Percentiles rank a stretch among this genome's conserved stretches.
These are phyloP conservation scores for Verticillium albo-atrum DNA, from an alignment of 2,329 filamentous ascomycete species.

Conservation along the genomic window DNA sequence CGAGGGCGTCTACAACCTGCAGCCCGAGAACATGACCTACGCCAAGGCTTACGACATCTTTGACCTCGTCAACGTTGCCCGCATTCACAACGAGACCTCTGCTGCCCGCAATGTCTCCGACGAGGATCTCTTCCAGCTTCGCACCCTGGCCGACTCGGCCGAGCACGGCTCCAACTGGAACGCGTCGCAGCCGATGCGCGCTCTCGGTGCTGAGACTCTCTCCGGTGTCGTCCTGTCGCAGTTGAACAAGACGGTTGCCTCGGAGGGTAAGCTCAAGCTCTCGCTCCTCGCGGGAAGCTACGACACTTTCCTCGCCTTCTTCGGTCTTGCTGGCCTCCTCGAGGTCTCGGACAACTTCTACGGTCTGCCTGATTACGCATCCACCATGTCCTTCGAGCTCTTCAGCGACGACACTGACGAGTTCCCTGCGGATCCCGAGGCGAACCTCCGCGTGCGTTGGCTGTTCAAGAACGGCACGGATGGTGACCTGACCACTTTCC, in stretches of 20 bases:
- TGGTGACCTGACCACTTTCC: constrained; percentile 20
- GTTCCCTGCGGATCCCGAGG: constrained; percentile 21
- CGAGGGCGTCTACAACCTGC: constrained; percentile 24
- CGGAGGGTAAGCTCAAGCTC: constrained; percentile 26
- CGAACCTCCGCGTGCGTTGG: constrained; percentile 23
- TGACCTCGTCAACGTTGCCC: constrained; percentile 29
- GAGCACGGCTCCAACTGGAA: constrained; percentile 27
- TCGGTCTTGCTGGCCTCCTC: constrained; percentile 21
- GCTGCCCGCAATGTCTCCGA: constrained; percentile 23
- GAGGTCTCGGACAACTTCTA: constrained; percentile 21
- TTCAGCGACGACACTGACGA: constrained; percentile 16
- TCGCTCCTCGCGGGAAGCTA: constrained; percentile 28
- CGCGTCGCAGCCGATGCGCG: constrained; percentile 18
- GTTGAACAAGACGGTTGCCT: constrained; percentile 24
- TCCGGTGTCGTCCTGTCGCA: constrained; percentile 22
- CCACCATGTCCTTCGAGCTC: constrained; percentile 31
- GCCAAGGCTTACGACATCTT: constrained; percentile 29
- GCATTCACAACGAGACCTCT: constrained; percentile 24
- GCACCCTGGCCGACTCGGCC: constrained; percentile 24
- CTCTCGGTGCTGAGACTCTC: constrained; percentile 26
- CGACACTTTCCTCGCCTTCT: constrained; percentile 30
- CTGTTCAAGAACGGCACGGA: constrained; percentile 28
- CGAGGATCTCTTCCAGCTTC: constrained; percentile 25
- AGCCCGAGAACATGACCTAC: constrained; percentile 25
- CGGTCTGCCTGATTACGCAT: constrained; percentile 28